Evolutionary conservation across 2,329 filamentous ascomycete species (phyloP), one percentile per base, ranked within the genome.

Genomic region (Aspergillus tamarii): DNA sequence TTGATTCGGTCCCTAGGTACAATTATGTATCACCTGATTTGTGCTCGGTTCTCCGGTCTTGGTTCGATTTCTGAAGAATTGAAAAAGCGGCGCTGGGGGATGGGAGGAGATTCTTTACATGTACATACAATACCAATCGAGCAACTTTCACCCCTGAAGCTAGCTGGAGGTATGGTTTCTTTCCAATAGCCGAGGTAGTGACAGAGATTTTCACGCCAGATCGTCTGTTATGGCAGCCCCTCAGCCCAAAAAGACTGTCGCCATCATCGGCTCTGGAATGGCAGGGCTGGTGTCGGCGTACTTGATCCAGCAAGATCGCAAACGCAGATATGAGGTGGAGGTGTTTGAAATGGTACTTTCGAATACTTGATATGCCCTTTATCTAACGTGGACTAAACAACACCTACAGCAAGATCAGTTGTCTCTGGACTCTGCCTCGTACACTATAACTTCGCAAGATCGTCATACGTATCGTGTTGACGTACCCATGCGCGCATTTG

Each of bases 401-500:
- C 28, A 10, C 19, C 19, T 21, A 16, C 56, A 84, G 82, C 80
- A 80, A 67, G 69, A 77, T 55, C 70, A 75, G 28, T 70, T 82
- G 16, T 84, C 82, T 10, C 73, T 84, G 45, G 80, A 82, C 64
- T 78, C 81, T 14, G 81, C 80, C 39, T 84, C 81, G 1, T 64
- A 81, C 46, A 78, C 78, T 10, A 70, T 82, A 41, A 68, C 71
- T 5, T 26, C 52, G 41, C 68, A 67, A 8, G 60, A 62, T 36
- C 64, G 62, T 23, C 57, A 41, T 6, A 64, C 68, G 36, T 71
- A 75, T 57, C 78, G 81, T 64, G 73, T 83, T 45, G 83, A 85
- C 72, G 70, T 85, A 46, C 83, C 83, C 39, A 85, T 85, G 83
- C 81, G 83, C 58, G 81, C 80, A 8, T 84, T 85, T 65, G 81